Conservation (phyloP, 2,329 filamentous ascomycete genomes). For the Coniochaeta hoffmannii region DNA sequence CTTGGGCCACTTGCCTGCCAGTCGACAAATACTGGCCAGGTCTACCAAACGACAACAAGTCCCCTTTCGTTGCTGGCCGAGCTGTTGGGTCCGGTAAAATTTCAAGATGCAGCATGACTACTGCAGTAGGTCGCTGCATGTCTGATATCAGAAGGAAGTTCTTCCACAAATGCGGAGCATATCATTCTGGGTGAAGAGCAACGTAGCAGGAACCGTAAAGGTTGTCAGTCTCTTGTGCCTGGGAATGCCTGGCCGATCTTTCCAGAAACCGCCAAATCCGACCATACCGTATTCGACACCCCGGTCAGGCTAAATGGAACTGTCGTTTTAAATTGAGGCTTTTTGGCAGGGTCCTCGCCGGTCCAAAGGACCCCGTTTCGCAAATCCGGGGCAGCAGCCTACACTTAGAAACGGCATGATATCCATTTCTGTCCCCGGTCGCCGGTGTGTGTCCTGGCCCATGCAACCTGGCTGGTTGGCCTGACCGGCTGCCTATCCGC, state of each 20-base stretch:
- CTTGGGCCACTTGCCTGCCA: not conserved
- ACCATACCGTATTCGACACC: not conserved
- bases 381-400: constrained; percentile 1
- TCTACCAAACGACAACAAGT: not conserved
- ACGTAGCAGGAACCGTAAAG: not conserved
- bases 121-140: not conserved
- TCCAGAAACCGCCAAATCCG: not conserved
- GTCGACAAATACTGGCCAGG: not conserved
- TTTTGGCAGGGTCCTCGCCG: constrained; percentile 1
- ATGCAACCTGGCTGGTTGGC: not conserved
- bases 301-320: not conserved
- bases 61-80: not conserved
- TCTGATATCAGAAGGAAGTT: not conserved
- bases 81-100: not conserved
- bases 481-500: constrained; percentile 2
- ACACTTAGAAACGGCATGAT: not conserved
- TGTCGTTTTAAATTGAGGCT: constrained; percentile 3
- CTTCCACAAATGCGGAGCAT: not conserved
- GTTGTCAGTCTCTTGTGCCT: too few species aligned
- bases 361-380: not conserved
- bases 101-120: not conserved
- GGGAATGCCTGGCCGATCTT: not conserved
- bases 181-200: not conserved
- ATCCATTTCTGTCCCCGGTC: not conserved
- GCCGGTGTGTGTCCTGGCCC: not conserved